These are phyloP conservation scores for Ophiostoma sp. DNA, from an alignment of 2,329 filamentous ascomycete genomes.

Conservation along the genomic window DNA sequence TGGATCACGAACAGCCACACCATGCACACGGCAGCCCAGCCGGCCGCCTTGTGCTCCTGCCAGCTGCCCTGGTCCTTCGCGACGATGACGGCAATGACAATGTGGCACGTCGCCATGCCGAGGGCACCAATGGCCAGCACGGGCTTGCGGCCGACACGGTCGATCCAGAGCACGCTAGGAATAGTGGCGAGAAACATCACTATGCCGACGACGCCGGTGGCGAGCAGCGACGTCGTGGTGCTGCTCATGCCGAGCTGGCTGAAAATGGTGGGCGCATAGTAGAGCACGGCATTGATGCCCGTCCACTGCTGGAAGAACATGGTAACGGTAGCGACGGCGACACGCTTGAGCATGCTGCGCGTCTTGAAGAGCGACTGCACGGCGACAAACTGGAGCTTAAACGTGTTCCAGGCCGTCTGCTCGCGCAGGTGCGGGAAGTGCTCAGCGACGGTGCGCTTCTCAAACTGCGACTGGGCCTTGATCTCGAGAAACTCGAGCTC, in stretches of 20 bases:
- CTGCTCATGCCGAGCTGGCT: slow-evolving; percentile 53
- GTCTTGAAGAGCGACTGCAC: slow-evolving; percentile 60
- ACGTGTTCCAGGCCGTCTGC: slow-evolving; percentile 55
- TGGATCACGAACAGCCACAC: slow-evolving; percentile 70
- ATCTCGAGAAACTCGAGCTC: slow-evolving; percentile 78
- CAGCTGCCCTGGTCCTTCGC: slow-evolving; percentile 59
- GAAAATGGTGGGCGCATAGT: slow-evolving; percentile 69
- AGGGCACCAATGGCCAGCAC: slow-evolving; percentile 59
- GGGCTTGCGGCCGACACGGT: slow-evolving; percentile 58
- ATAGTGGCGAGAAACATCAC: slow-evolving; percentile 64
- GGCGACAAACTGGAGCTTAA: slow-evolving; percentile 64
- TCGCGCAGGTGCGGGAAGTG: slow-evolving; percentile 61
- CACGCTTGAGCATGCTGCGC: slow-evolving; percentile 60
- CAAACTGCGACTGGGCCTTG: slow-evolving; percentile 70
- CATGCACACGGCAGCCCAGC: slow-evolving; percentile 64
- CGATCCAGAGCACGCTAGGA: slow-evolving; percentile 60
- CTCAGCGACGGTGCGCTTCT: slow-evolving; percentile 63
- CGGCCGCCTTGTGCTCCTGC: slow-evolving; percentile 51
- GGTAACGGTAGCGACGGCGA: slow-evolving; percentile 56
- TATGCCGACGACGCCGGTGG: slow-evolving; percentile 66
- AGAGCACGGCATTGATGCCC: slow-evolving; percentile 56
- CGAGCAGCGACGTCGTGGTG: slow-evolving; percentile 53
- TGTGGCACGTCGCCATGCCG: slow-evolving; percentile 64
- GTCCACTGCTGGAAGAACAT: slow-evolving; percentile 56
- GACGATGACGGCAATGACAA: slow-evolving; percentile 65